Base-by-base conservation (phyloP, 139 green algal genomes). In the Gonium pectorale region DNA sequence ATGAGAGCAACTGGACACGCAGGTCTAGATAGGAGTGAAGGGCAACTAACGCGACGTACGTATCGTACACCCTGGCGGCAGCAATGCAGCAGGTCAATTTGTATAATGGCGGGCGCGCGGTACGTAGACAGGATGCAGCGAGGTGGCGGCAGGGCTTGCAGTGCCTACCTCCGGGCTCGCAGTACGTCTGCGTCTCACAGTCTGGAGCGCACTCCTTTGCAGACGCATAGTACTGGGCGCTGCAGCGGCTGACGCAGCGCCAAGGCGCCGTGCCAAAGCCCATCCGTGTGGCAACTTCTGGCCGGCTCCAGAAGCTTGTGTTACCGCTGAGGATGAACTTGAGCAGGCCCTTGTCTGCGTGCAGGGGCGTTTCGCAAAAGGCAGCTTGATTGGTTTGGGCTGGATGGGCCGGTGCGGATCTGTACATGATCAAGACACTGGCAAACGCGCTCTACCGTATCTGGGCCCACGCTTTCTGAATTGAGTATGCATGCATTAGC, bases 181-280 rank as follows among this genome's bases (percentile, higher is more conserved):
- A 85, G 49, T 67, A 85, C 13, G 40, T 49, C 35, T 77, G 63
- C 4, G 2, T 40, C 31, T 19, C n/a, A 33, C 79, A 85, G 63
- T 75, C 79, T 17, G 64, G 79, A 0, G 46, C 79, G 29, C 79
- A 78, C 35, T 54, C 64, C 31, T 8, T 7, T 2, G 38, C n/a
- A 17, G 26, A 54, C 35, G 13, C 35, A 29, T 60, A 78, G 27
- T 67, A 68, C 46, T 85, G 79, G 15, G 41, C 46, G 4, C 7
- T 29, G 44, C 79, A 85, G 46, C 29, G 2, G 64, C 19, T 44
- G 35, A 78, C 43, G 79, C 79, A 85, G 64, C 63, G 63, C 79
- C 79, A 77, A 43, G 68, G 68, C 24, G 68, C 68, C 29, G 68
- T 77, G 8, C 79, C 79, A 46, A 85, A 85, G 63, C 79, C 79